Conservation (phyloP, 169 alveolate genomes). For the Pseudocohnilembus persalinus region DNA sequence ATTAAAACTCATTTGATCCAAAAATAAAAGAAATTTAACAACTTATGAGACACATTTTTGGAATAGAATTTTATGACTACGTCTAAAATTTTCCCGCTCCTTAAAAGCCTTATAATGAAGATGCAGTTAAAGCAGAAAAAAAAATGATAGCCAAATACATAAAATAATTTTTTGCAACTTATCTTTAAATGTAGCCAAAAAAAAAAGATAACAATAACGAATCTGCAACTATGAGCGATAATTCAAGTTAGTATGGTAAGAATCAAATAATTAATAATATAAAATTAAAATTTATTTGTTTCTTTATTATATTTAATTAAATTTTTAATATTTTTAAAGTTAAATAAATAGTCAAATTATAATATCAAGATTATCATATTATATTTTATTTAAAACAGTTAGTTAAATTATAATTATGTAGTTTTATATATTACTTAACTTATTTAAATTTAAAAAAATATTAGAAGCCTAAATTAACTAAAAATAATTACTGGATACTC, state of each 20-base stretch:
- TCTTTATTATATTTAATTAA: no score
- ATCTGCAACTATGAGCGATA: no score
- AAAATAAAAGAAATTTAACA: neutral
- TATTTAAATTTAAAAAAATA: no score
- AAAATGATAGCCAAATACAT: neutral
- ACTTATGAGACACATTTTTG: neutral
- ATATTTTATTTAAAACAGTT: no score
- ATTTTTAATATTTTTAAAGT: no score
- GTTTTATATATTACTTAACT: no score
- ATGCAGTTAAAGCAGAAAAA: neutral
- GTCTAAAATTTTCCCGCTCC: slow-evolving; percentile 16
- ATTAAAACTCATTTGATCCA: neutral
- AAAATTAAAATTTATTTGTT: no score
- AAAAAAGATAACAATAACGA: neutral
- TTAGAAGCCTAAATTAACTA: no score
- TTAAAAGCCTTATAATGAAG: neutral
- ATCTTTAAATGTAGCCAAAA: neutral
- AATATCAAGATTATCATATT: no score
- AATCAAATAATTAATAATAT: no score
- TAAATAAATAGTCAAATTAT: no score
- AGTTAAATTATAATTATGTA: no score
- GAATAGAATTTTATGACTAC: neutral
- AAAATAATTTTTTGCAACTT: neutral
- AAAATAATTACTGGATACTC: neutral
- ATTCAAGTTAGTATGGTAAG: neutral